Percentiles rank a stretch among this genome's conserved stretches.
phyloP scores from a whole-genome alignment of 2,329 filamentous ascomycete genomes.

The Aureobasidium sp. region DNA sequence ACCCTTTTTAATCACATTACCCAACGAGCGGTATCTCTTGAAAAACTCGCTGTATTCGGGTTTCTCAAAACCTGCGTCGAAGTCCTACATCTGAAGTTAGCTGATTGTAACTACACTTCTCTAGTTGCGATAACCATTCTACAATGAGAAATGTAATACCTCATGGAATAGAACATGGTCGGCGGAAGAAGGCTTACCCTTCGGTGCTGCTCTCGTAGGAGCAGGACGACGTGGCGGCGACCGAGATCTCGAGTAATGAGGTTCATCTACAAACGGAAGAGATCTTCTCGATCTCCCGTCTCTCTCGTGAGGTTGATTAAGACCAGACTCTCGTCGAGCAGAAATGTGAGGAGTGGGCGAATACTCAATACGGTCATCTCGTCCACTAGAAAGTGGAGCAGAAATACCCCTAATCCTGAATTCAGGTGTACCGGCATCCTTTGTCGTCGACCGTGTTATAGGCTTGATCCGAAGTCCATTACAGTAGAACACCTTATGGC shows the following conservation, averaged over 20 bases:
- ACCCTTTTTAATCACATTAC: background rate
- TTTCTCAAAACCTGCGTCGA: background rate
- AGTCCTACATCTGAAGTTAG: background rate
- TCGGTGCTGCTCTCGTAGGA: background rate
- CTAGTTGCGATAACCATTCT: background rate
- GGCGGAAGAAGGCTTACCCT: conserved; percentile 1
- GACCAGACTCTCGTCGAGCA: too few relatives aligned
- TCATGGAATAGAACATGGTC: background rate
- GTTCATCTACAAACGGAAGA: background rate
- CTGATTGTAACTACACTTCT: background rate
- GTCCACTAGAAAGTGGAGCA: background rate
- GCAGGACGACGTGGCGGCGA: background rate
- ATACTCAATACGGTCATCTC: background rate
- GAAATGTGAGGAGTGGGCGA: background rate
- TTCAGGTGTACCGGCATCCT: background rate
- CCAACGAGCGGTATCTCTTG: background rate
- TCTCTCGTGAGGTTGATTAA: background rate
- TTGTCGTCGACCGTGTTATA: background rate
- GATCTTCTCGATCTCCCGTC: background rate
- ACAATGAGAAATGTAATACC: background rate
- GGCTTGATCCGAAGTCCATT: background rate
- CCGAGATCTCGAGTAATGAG: background rate
- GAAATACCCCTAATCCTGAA: background rate
- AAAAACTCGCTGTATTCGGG: background rate
- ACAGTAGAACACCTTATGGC: background rate